Conservation (phyloP, 805 yeast species). For the Ogataea pignaliae region DNA sequence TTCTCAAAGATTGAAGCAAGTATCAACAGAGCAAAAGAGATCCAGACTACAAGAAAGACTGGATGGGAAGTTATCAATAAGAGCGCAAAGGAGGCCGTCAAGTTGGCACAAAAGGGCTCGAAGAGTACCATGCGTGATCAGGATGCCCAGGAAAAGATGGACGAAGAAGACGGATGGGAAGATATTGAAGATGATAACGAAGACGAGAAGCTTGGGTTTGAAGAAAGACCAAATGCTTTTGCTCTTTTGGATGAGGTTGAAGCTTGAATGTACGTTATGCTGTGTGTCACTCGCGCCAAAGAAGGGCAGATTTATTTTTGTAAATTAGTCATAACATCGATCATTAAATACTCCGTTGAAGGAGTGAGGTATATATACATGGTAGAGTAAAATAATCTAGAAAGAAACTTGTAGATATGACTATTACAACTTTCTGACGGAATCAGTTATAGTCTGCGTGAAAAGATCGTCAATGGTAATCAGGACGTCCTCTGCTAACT, state of each 20-base stretch:
- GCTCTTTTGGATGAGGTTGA: conserved; percentile 25
- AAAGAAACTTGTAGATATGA: no score
- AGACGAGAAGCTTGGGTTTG: conserved; percentile 3
- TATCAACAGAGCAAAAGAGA: conserved; percentile 56
- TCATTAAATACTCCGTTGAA: no score
- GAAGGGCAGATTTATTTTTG: no score
- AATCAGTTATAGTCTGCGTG: neutral
- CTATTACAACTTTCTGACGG: no score
- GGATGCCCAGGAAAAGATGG: conserved; percentile 12
- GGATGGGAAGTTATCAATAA: conserved; percentile 70
- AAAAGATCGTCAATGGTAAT: conserved; percentile 26
- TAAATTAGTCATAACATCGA: no score
- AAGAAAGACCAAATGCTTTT: conserved; percentile 20
- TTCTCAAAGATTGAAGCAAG: conserved; percentile 62
- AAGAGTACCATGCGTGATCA: neutral
- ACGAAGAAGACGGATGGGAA: conserved; percentile 20
- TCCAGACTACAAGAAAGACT: conserved; percentile 59
- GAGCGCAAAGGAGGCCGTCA: conserved; percentile 32
- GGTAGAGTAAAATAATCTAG: no score
- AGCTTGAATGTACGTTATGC: conserved; percentile 7
- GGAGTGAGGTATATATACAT: no score
- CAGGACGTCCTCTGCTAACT: conserved; percentile 45
- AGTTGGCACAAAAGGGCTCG: conserved; percentile 7
- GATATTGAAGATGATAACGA: conserved; percentile 19
- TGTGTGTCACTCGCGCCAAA: no score